A percentile compares a stretch with the other conserved stretches of the same genome.
phyloP scores from a whole-genome alignment of 108 stramenopile genomes.

The Epithemia pelagica region DNA sequence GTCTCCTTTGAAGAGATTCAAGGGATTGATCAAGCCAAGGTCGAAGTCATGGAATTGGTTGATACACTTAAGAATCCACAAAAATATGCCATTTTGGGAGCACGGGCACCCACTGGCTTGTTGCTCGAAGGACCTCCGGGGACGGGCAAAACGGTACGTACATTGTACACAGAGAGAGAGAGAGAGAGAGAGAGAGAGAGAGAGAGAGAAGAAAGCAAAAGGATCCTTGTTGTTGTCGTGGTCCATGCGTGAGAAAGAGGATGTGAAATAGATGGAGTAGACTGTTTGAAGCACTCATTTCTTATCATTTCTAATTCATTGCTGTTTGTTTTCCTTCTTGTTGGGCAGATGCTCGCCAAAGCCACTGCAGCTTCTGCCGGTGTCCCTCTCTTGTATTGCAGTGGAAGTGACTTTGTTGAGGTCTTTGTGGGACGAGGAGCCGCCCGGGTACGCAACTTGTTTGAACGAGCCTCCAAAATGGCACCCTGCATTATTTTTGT shows the following conservation, averaged over 20 bases:
- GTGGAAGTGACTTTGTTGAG: slow-evolving; percentile 70
- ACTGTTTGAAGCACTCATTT: too few species aligned
- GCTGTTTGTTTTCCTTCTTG: slow-evolving; percentile 14
- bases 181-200: background rate
- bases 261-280: too few species aligned
- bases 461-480: slow-evolving; percentile 55
- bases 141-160: slow-evolving; percentile 11
- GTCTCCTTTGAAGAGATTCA: slow-evolving; percentile 77
- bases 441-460: slow-evolving; percentile 84
- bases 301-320: background rate
- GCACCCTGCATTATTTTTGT: slow-evolving; percentile 81
- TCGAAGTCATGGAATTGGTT: slow-evolving; percentile 85
- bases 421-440: slow-evolving; percentile 86
- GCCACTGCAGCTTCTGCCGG: slow-evolving; percentile 82
- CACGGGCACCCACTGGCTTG: slow-evolving; percentile 77
- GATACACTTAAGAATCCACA: slow-evolving; percentile 74
- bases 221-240: too few species aligned
- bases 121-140: slow-evolving; percentile 73
- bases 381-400: slow-evolving; percentile 80
- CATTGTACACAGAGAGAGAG: background rate
- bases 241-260: too few species aligned
- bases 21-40: slow-evolving; percentile 77
- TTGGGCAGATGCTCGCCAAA: slow-evolving; percentile 62
- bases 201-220: too few species aligned
- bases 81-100: slow-evolving; percentile 81